Evolutionary conservation across 139 green algal genomes (phyloP).

Genomic region (Chlamydomonas applanata): DNA sequence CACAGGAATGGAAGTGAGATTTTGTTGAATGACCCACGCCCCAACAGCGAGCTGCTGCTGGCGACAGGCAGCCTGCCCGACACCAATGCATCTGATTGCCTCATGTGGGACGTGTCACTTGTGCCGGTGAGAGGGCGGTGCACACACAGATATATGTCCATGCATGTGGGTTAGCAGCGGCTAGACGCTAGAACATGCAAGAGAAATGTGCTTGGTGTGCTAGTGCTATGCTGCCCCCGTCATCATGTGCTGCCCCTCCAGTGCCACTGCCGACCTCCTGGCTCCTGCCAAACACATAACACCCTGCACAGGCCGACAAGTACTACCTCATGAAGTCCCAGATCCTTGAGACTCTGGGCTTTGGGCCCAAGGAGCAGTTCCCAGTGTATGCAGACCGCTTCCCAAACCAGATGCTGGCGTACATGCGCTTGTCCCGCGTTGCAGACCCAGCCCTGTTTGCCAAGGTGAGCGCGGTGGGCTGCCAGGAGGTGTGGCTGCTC

Average conservation of each 20-base stretch:
- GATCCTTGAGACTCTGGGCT: constrained; percentile 38
- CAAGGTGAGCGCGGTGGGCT: constrained; percentile 38
- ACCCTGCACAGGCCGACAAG: constrained; percentile 10
- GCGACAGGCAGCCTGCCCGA: constrained; percentile 70
- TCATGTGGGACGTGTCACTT: constrained; percentile 44
- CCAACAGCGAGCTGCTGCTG: constrained; percentile 84
- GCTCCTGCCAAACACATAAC: no score
- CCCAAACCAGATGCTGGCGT: constrained; percentile 88
- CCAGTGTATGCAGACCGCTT: constrained; percentile 87
- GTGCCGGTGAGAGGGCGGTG: constrained; percentile 15
- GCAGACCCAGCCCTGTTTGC: constrained; percentile 50
- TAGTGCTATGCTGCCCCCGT: no score
- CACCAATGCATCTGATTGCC: constrained; percentile 65
- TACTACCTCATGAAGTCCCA: constrained; percentile 36
- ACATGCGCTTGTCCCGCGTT: constrained; percentile 79
- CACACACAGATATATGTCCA: no score
- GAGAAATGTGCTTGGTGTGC: no score
- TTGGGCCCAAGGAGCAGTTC: constrained; percentile 65
- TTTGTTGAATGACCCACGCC: constrained; percentile 69
- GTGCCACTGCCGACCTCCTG: no score
- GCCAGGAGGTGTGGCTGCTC: no score
- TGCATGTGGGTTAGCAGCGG: no score
- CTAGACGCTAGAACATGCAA: no score
- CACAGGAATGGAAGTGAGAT: constrained; percentile 65
- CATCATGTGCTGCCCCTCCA: no score